phyloP scores from a whole-genome alignment of 2,329 filamentous ascomycete species.

The Onygenales sp. region DNA sequence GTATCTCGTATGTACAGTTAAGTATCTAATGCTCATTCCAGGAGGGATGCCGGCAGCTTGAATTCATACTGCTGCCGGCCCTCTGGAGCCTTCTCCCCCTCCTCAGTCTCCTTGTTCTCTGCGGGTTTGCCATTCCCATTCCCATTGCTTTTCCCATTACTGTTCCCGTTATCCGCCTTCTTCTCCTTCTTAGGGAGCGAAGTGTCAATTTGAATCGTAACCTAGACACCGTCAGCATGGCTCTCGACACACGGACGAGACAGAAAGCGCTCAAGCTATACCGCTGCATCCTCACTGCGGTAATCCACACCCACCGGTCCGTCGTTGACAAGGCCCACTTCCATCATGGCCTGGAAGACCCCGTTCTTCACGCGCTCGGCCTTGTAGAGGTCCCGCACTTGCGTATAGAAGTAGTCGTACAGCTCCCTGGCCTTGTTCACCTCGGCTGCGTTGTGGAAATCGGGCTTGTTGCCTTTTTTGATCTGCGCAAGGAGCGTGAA shows the following conservation, averaged over 20 bases:
- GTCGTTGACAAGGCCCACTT: slow-evolving; percentile 87
- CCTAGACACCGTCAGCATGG: slow-evolving; percentile 17
- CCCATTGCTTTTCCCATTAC: slow-evolving; percentile 2
- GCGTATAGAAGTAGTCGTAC: slow-evolving; percentile 74
- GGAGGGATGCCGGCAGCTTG: slow-evolving; percentile 15
- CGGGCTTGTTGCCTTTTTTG: slow-evolving; percentile 92
- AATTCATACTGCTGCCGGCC: slow-evolving; percentile 12
- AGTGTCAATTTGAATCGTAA: slow-evolving; percentile 39
- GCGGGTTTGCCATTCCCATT: slow-evolving; percentile 3
- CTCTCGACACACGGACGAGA: neutral
- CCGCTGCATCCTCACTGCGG: slow-evolving; percentile 47
- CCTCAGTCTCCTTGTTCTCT: slow-evolving; percentile 4
- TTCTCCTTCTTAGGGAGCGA: slow-evolving; percentile 31
- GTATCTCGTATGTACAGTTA: neutral
- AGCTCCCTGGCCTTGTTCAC: slow-evolving; percentile 68
- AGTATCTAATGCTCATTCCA: slow-evolving; percentile 12
- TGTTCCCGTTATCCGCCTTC: neutral
- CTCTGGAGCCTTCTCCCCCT: slow-evolving; percentile 5
- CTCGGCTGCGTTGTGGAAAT: slow-evolving; percentile 81
- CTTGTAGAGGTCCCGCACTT: slow-evolving; percentile 62
- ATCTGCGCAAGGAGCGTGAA: slow-evolving; percentile 88
- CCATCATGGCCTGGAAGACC: slow-evolving; percentile 99
- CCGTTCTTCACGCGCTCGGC: slow-evolving; percentile 79
- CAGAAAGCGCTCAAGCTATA: slow-evolving; percentile 32
- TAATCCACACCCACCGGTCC: slow-evolving; percentile 57